Percentiles rank a stretch among this genome's conserved stretches.
Evolutionary conservation across 305 asterid genomes (phyloP).

Genomic region (Fraxinus albicans): DNA sequence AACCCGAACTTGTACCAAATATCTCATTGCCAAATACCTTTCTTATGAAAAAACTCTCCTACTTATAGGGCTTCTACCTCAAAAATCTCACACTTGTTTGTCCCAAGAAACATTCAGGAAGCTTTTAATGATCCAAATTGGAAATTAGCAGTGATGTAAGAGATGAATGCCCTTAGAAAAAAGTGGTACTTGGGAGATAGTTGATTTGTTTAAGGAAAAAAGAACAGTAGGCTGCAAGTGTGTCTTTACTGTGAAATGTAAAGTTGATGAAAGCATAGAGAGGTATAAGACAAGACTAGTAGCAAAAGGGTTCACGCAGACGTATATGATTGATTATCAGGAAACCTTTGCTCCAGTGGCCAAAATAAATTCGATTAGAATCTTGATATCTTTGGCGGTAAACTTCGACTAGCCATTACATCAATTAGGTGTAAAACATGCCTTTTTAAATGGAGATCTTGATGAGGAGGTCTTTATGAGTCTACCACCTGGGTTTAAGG

Average conservation of each 20-base stretch:
- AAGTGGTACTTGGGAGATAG: not conserved
- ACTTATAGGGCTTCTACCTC: too few species aligned
- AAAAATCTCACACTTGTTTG: too few species aligned
- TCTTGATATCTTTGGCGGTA: not conserved
- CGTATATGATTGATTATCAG: not conserved
- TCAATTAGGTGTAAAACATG: not conserved
- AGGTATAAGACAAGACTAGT: not conserved
- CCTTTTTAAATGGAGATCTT: not conserved
- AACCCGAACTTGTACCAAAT: too few species aligned
- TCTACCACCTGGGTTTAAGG: too few species aligned
- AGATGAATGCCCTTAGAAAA: not conserved
- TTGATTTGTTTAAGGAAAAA: not conserved
- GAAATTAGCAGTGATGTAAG: not conserved
- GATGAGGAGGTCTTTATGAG: too few species aligned
- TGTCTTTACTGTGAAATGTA: not conserved
- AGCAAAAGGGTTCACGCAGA: not conserved
- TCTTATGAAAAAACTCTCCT: too few species aligned
- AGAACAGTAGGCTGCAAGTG: not conserved
- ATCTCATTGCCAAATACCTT: too few species aligned
- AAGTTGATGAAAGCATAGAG: not conserved
- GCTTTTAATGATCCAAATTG: too few species aligned
- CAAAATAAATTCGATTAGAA: not conserved
- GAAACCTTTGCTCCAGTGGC: not conserved
- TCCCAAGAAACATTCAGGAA: not conserved
- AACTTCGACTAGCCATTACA: not conserved